Evolutionary conservation across 306 rosid genomes (phyloP), one percentile per base, ranked within the genome.

Genomic region (Castanea crenata): DNA sequence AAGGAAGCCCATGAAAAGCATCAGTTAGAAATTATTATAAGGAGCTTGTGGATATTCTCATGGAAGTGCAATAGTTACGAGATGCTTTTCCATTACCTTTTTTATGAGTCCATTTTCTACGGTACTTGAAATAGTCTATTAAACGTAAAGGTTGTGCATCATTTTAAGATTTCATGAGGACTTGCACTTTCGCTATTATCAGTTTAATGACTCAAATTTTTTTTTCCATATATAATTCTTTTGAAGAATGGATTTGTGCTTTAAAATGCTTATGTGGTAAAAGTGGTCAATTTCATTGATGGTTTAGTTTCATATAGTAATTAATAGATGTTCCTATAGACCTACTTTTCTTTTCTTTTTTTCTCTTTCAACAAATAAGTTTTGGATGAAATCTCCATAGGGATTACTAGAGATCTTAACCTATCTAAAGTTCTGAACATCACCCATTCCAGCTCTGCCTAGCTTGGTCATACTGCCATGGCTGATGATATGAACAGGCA

Each of bases 11-110:
- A 54, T 69, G 21, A 64, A 75, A 62, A 69, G 73, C 89, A 79
- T 87, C 74, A 79, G 84, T 25, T 7, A 8, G 68, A 75, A 80
- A 81, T 79, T 79, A 86, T 83, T 77, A 80, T 73, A 55, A 29
- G 81, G 34, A 56, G 69, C 79, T 49, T 82, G 80, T 80, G 58
- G 81, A 79, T 79, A 79, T 79, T 72, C 71, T 70, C 62, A 49
- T 79, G 55, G 55, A 51, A 61, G 41, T 62, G 65, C 21, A 61
- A 72, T 72, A 34, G 44, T 72, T 79, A 27, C 25, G 18, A 49
- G 51, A 73, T 73, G 78, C 78, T 77, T 77, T 78, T 73, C 52
- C 65, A 38, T 69, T 58, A 9, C 46, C 51, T 75, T 52, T 68
- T 55, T 78, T 35, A 74, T 41, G 55, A 69, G 58, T 55, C 77